Evolutionary conservation across 31 red algal species (phyloP), one percentile per base, ranked within the genome.

Genomic region (Bonnemaisonia californica): DNA sequence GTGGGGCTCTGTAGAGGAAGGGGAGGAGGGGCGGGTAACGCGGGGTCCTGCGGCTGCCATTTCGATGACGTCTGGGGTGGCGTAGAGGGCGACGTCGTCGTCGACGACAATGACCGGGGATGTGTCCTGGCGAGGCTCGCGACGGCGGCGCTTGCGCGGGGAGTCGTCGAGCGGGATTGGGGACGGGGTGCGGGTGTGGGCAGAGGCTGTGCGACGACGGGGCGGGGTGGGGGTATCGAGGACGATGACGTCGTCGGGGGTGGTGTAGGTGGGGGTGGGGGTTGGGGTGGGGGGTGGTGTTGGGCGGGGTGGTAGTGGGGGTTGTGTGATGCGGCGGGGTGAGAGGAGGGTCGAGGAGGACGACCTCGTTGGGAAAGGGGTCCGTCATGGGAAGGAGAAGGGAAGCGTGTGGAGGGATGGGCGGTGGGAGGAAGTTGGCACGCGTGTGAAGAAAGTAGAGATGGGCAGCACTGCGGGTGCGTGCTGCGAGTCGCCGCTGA

Each of bases 71-170:
- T 84, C 81, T n/a, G n/a, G n/a, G n/a, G n/a, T n/a, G n/a, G n/a
- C n/a, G 45, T 7, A 11, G 45, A 11, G 45, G 45, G 45, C 73
- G 54, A 69, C 72, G 51, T 36, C 64, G 73, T 76, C 83, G 71
- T 87, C 73, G 1, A 87, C 83, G 29, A 59, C 74, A 40, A 78
- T 87, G 2, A 78, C 73, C 33, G 51, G 47, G 9, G 45, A 69
- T 1, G 83, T 41, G 24, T 42, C 36, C 2, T 75, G 31, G 41
- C 35, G 62, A 12, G 65, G 19, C 2, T 87, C 83, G 32, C 83
- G 83, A 62, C 83, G 83, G 57, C 83, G 83, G 70, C 83, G 83
- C 32, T 87, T 87, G 31, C 83, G 83, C 3, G 83, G 83, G 33
- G 62, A 31, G 24, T 77, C 72, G 35, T 87, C 72, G 73, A 77